Percentiles rank a stretch among this genome's conserved stretches.
Conservation (phyloP, 805 yeast species). For the Pichia scutulata region DNA sequence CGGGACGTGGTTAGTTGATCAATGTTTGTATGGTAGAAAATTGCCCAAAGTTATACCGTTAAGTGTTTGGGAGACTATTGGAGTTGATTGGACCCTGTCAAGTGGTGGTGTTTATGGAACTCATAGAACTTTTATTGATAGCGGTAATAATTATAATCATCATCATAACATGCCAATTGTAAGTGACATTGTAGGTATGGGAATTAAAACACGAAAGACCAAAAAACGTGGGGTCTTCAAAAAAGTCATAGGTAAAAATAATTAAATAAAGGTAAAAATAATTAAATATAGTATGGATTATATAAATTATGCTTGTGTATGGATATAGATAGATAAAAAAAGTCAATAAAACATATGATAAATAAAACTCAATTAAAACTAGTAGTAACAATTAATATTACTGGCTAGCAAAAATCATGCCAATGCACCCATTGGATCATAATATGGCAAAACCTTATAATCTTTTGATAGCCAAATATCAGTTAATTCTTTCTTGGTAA, state of each 20-base stretch:
- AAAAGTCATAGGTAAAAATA: conserved; percentile 8
- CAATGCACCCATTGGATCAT: conserved; percentile 77
- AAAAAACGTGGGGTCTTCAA: conserved; percentile 5
- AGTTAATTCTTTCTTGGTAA: conserved; percentile 31
- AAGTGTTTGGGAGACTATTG: conserved; percentile 55
- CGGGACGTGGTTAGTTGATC: conserved; percentile 98
- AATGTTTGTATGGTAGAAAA: conserved; percentile 88
- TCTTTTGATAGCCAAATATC: conserved; percentile 44
- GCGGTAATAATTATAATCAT: neutral
- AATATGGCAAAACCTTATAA: conserved; percentile 46
- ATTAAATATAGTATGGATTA: neutral
- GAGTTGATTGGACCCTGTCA: conserved; percentile 5
- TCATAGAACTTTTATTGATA: neutral
- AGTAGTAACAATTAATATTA: neutral
- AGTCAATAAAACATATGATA: too few relatives aligned
- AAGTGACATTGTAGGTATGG: conserved; percentile 1
- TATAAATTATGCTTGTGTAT: neutral
- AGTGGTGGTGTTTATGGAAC: neutral
- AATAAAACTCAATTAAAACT: neutral
- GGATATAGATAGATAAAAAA: neutral
- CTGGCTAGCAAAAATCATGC: conserved; percentile 30
- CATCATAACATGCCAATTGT: neutral
- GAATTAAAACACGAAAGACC: conserved; percentile 3
- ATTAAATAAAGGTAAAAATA: neutral
- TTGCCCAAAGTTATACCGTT: conserved; percentile 64